Evolutionary conservation across 1,284 basidiomycete species (phyloP), one percentile per base, ranked within the genome.

Genomic region (Thecaphora thlaspeos): DNA sequence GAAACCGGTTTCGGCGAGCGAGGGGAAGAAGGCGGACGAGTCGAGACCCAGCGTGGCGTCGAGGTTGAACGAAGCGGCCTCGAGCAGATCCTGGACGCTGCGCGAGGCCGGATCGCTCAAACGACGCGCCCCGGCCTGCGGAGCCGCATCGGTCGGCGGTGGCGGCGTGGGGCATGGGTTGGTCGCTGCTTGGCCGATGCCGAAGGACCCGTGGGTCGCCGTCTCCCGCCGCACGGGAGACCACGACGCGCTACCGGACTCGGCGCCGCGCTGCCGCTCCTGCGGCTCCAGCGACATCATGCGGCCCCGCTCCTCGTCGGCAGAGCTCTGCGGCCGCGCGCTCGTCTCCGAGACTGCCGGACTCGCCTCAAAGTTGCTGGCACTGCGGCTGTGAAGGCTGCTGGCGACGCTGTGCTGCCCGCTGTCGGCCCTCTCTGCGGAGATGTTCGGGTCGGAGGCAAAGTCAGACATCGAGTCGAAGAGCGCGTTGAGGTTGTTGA

Each of bases 381-480:
- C 1, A 43, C 24, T 10, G 39, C 30, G n/a, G 21, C 47, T 23
- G 43, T 43, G 18, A 28, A 7, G 26, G 26, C 26, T 28, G 26
- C 26, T 28, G 26, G 26, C 26, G 7, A 11, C 26, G 26, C 26
- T 28, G 7, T 37, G 36, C 14, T 37, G 36, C 7, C 36, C 36
- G 18, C 36, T 37, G 14, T 7, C 14, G 14, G 17, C 32, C 10
- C 4, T 37, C 5, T 19, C 36, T 37, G 36, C 18, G 17, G 14
- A 15, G 8, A 37, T 7, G 18, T 37, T 37, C 5, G 18, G 8
- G 5, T 4, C 12, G 40, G 5, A 8, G 22, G 10, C 40, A 41
- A 41, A 41, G 40, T 41, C 40, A 17, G 40, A 19, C 19, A 41
- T 14, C 15, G 21, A 12, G 23, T 41, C 40, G 8, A 50, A 56